These are phyloP conservation scores for Sphaerulina vaccinii DNA, from an alignment of 2,329 filamentous ascomycete genomes.

Conservation along the genomic window DNA sequence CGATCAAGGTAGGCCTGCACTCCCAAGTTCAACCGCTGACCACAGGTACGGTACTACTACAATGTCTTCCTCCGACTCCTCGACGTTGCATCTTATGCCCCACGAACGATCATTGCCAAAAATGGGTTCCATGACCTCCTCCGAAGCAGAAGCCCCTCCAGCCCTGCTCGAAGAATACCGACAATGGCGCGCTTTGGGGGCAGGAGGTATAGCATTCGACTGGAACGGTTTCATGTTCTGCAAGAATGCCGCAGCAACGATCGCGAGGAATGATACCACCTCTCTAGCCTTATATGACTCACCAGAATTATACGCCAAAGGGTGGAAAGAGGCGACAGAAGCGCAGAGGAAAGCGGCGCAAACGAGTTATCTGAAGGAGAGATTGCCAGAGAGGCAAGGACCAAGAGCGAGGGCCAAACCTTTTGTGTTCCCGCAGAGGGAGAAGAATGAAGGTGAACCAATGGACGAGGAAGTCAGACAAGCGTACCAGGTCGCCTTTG, in stretches of 20 bases:
- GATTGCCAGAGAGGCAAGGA: slow-evolving; percentile 4
- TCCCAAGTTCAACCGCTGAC: not conserved
- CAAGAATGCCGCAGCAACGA: slow-evolving; percentile 1
- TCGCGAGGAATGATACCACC: slow-evolving; percentile 11
- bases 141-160: slow-evolving; percentile 4
- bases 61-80: not conserved
- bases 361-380: not conserved
- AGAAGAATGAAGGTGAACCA: slow-evolving; percentile 5
- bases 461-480: not conserved
- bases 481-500: slow-evolving; percentile 9
- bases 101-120: not conserved
- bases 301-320: not conserved
- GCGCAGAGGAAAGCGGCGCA: slow-evolving; percentile 6
- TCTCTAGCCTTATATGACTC: slow-evolving; percentile 6
- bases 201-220: slow-evolving; percentile 8
- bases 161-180: slow-evolving; percentile 10
- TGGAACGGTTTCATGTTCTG: slow-evolving; percentile 12
- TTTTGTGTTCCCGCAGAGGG: slow-evolving; percentile 11
- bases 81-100: no score
- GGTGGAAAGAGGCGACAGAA: slow-evolving; percentile 7
- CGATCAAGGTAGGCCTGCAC: not conserved
- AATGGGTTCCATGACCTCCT: not conserved
- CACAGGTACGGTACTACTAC: not conserved
- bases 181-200: slow-evolving; percentile 16
- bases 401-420: slow-evolving; percentile 7